Conservation (phyloP, 148 eudicot species). For the Silene uniflora region DNA sequence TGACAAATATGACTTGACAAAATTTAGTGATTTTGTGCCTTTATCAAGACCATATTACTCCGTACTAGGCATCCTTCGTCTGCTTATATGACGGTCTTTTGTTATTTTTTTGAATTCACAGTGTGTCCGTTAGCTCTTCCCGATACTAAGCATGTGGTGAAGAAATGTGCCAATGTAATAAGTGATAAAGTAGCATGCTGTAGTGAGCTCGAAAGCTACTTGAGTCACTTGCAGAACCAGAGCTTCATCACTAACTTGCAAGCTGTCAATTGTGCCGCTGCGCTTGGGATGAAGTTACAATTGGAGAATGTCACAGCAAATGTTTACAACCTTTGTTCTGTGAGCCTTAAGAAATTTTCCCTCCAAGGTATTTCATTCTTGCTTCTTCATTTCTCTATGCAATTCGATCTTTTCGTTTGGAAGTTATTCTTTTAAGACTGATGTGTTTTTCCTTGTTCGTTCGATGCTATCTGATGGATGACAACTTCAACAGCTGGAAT, state of each 20-base stretch:
- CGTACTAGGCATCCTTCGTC: neutral
- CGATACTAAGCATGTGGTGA: constrained; percentile 41
- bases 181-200: constrained; percentile 62
- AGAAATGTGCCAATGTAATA: constrained; percentile 48
- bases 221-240: constrained; percentile 84
- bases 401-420: neutral
- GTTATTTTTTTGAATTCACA: constrained; percentile 31
- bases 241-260: constrained; percentile 93
- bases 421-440: neutral
- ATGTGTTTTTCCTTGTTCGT: neutral
- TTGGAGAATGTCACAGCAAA: constrained; percentile 66
- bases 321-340: constrained; percentile 69
- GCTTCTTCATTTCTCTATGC: neutral
- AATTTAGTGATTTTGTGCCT: neutral
- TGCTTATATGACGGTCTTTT: neutral
- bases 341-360: constrained; percentile 92
- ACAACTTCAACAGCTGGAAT: constrained; percentile 49
- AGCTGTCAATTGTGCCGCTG: constrained; percentile 91
- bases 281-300: constrained; percentile 72
- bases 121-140: constrained; percentile 89
- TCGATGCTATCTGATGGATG: constrained; percentile 18
- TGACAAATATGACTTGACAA: too few relatives aligned
- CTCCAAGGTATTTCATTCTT: constrained; percentile 65
- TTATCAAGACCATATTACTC: neutral
- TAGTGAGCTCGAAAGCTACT: constrained; percentile 54